Evolutionary conservation across 2,329 filamentous ascomycete species (phyloP).

Genomic region (Colletotrichum sp.): DNA sequence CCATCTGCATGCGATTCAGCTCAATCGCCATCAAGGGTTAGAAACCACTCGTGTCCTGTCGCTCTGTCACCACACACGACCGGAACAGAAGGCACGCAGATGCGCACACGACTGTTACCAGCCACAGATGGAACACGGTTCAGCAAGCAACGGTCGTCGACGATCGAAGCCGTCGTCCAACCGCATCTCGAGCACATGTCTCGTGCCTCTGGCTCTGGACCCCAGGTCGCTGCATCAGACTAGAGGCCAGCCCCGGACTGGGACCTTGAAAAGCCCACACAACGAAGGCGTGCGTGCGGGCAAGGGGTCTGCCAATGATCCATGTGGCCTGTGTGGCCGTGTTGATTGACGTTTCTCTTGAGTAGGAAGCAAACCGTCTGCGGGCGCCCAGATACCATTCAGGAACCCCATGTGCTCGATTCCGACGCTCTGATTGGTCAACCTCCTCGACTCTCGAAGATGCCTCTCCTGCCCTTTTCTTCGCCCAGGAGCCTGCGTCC

Average conservation of each 20-base stretch:
- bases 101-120: neutral
- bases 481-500: conserved; percentile 11
- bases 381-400: conserved; percentile 12
- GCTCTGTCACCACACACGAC: neutral
- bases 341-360: conserved; percentile 3
- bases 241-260: neutral
- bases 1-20: neutral
- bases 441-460: neutral
- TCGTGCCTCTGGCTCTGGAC: conserved; percentile 8
- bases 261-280: neutral
- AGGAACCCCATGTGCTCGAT: conserved; percentile 21
- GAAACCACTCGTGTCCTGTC: neutral
- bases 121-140: neutral
- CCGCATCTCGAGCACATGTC: conserved; percentile 14
- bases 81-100: neutral
- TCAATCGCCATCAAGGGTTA: neutral
- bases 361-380: neutral
- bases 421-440: conserved; percentile 12
- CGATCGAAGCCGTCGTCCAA: neutral
- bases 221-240: neutral
- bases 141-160: neutral
- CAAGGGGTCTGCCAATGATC: neutral
- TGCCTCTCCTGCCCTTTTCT: conserved; percentile 22
- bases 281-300: conserved; percentile 1
- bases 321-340: conserved; percentile 6